Base-by-base conservation (phyloP, 1,284 basidiomycete species). In the Trametes sp. region DNA sequence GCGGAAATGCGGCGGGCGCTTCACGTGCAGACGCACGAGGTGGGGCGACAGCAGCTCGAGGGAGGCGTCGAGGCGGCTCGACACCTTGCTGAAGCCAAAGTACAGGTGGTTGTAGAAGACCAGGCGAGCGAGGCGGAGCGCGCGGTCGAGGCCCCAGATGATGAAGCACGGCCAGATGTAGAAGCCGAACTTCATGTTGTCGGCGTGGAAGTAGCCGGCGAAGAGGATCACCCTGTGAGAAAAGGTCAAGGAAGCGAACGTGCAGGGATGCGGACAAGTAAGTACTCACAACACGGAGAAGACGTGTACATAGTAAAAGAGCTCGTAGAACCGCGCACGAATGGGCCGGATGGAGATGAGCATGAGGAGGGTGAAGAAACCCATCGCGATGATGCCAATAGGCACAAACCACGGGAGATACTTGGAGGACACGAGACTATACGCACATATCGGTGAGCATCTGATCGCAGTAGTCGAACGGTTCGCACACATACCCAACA, bases 91-190 rank as follows among this genome's bases (percentile, higher is more conserved):
- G 65, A 71, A 72, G 36, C 68, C 74, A 61, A 78, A 77, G 72
- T 76, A 80, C 19, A 72, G 76, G 64, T 80, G 76, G 74, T 89
- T 90, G 74, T 81, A 80, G 31, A 81, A 61, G 50, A 85, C 64
- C 7, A 89, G 71, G 14, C 87, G 84, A 7, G 79, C 60, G 19
- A 81, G 24, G 10, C 88, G 84, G 56, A 87, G 67, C 28, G 83
- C 59, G 24, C 88, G 83, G 72, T 92, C 89, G 46, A 89, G 70
- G 0, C 77, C 87, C 88, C 89, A 92, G 31, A 90, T 71, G 65
- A 87, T 74, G 74, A 88, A 80, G 1, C 81, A 78, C 7, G 87
- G 85, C 83, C 84, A 85, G 23, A 84, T 69, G 65, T 82, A 83
- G 41, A 61, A 45, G 3, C 66, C 68, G 54, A 61, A 59, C 19